A percentile compares a stretch with the other conserved stretches of the same genome.
phyloP scores from a whole-genome alignment of 495 filamentous ascomycete species.

The Penicillium salamii region DNA sequence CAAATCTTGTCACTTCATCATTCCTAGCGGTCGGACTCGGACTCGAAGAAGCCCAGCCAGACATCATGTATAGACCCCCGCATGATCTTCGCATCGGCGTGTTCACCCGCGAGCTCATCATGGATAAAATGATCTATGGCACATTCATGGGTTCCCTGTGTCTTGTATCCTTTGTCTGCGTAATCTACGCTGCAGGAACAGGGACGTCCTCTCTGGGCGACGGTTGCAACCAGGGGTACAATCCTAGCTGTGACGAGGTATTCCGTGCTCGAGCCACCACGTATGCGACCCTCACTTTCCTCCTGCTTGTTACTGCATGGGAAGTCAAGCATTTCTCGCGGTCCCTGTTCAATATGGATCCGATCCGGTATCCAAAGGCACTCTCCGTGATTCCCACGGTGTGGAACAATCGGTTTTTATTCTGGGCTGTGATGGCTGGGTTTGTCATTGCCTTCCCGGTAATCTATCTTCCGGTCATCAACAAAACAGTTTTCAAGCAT shows the following conservation, averaged over 20 bases:
- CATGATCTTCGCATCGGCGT: slow-evolving; percentile 65
- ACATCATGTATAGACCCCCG: slow-evolving; percentile 70
- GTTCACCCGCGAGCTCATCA: slow-evolving; percentile 67
- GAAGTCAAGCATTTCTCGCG: slow-evolving; percentile 71
- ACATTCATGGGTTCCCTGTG: slow-evolving; percentile 64
- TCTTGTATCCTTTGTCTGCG: slow-evolving; percentile 64
- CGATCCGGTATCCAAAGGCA: slow-evolving; percentile 35
- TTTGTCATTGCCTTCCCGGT: slow-evolving; percentile 67
- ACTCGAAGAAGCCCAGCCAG: slow-evolving; percentile 61
- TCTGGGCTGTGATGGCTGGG: slow-evolving; percentile 68
- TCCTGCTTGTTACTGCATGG: slow-evolving; percentile 71
- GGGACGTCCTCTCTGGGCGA: slow-evolving; percentile 57
- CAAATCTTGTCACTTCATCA: slow-evolving; percentile 74
- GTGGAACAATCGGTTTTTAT: slow-evolving; percentile 70
- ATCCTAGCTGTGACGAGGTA: slow-evolving; percentile 54
- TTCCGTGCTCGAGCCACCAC: slow-evolving; percentile 76
- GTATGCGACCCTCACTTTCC: slow-evolving; percentile 73
- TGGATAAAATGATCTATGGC: slow-evolving; percentile 74
- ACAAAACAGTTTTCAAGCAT: slow-evolving; percentile 71
- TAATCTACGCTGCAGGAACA: slow-evolving; percentile 62
- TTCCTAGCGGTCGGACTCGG: slow-evolving; percentile 75
- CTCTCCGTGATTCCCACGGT: slow-evolving; percentile 62
- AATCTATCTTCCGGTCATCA: slow-evolving; percentile 70
- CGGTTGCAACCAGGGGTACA: slow-evolving; percentile 63
- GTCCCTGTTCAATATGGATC: slow-evolving; percentile 66